Conservation (phyloP, 2,329 filamentous ascomycete genomes). For the Basipetospora chlamydospora region DNA sequence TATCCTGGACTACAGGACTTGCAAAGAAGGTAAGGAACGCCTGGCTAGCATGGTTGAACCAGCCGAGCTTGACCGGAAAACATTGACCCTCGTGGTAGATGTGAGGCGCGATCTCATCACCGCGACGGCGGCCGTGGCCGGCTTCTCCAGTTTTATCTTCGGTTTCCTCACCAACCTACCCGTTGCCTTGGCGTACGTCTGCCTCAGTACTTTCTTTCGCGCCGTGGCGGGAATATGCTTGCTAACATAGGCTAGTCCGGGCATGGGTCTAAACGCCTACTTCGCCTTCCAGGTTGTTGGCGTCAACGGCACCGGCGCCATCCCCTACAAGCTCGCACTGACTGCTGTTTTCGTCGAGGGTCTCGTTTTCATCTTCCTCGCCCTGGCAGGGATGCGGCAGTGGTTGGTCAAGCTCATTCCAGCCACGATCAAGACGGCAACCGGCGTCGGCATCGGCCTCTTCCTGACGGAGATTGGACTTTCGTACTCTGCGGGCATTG, state of each 20-base stretch:
- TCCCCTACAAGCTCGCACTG: conserved; percentile 45
- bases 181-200: conserved; percentile 22
- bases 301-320: conserved; percentile 37
- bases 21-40: conserved; percentile 27
- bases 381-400: conserved; percentile 55
- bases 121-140: conserved; percentile 66
- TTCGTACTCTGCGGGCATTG: conserved; percentile 71
- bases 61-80: too few relatives aligned
- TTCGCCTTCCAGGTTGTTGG: conserved; percentile 55
- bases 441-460: conserved; percentile 49
- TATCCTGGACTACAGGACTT: conserved; percentile 26
- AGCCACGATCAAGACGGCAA: conserved; percentile 49
- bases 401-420: conserved; percentile 56
- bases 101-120: conserved; percentile 69
- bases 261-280: conserved; percentile 55
- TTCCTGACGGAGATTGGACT: conserved; percentile 51
- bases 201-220: neutral
- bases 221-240: neutral
- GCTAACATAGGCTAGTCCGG: conserved; percentile 29
- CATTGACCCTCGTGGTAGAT: conserved; percentile 18
- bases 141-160: conserved; percentile 61
- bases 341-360: conserved; percentile 52
- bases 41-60: conserved; percentile 7
- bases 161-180: conserved; percentile 72
- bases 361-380: conserved; percentile 48